Percentiles rank a stretch among this genome's conserved stretches.
These are phyloP conservation scores for Euphorbia celastroides DNA, from an alignment of 441 rosid species.

Conservation along the genomic window DNA sequence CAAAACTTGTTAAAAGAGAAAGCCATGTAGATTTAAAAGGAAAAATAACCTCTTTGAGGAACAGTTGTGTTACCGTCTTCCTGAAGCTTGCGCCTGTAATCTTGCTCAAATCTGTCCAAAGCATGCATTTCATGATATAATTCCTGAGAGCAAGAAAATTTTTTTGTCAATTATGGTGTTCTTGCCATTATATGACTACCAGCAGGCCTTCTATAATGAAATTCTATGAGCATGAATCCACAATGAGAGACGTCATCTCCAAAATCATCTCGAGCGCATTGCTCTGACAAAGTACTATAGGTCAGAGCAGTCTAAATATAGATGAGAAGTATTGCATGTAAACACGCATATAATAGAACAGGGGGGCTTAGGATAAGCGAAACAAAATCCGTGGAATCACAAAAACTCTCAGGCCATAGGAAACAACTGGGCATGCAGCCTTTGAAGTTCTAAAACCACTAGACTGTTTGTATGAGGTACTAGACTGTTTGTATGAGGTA, in stretches of 20 bases:
- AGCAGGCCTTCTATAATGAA: background rate
- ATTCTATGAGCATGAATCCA: background rate
- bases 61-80: slow-evolving; percentile 77
- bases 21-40: background rate
- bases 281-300: background rate
- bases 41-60: slow-evolving; percentile 60
- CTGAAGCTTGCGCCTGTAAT: slow-evolving; percentile 82
- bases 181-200: background rate
- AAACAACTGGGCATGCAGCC: background rate
- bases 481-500: background rate
- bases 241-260: background rate
- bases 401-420: background rate
- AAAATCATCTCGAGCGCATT: background rate
- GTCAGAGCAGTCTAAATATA: background rate
- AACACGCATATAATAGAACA: background rate
- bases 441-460: background rate
- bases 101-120: slow-evolving; percentile 98
- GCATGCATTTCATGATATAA: slow-evolving; percentile 96
- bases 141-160: slow-evolving; percentile 46
- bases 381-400: background rate
- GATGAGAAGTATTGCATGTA: background rate
- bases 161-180: background rate
- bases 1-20: background rate
- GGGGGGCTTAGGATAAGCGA: background rate
- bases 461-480: background rate